Evolutionary conservation across 2,329 filamentous ascomycete genomes (phyloP).

Genomic region (Cercospora canescens): DNA sequence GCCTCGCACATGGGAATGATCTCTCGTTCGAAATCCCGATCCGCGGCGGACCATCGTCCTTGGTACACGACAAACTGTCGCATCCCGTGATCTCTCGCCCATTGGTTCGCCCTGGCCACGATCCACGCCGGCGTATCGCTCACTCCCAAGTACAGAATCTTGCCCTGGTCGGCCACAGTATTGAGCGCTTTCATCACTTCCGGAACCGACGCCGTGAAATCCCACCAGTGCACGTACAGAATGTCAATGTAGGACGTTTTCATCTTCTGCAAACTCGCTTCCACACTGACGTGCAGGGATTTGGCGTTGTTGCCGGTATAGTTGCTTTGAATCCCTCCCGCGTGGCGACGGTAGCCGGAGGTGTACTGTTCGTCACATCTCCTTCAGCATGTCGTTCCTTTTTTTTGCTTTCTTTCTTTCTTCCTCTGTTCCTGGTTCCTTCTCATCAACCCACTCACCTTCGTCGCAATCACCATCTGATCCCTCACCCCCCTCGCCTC

Average conservation of each 20-base stretch:
- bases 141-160: conserved; percentile 64
- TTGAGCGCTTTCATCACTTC: conserved; percentile 71
- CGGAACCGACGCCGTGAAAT: conserved; percentile 47
- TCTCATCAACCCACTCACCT: conserved; percentile 15
- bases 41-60: conserved; percentile 52
- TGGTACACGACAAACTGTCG: conserved; percentile 70
- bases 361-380: conserved; percentile 26
- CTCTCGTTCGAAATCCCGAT: conserved; percentile 53
- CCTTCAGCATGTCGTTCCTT: background rate
- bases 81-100: conserved; percentile 68
- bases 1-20: conserved; percentile 62
- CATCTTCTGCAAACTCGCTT: conserved; percentile 48
- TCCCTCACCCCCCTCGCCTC: conserved; percentile 52
- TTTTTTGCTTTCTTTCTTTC: too few relatives aligned
- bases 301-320: conserved; percentile 62
- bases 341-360: conserved; percentile 26
- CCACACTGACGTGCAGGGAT: conserved; percentile 55
- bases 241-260: conserved; percentile 70
- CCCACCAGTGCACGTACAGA: conserved; percentile 36
- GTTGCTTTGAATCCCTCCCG: conserved; percentile 47
- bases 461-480: conserved; percentile 56
- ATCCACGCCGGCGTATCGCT: conserved; percentile 69
- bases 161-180: conserved; percentile 58
- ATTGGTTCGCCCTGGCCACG: conserved; percentile 27
- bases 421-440: too few relatives aligned